A percentile compares a stretch with the other conserved stretches of the same genome.
Conservation (phyloP, 306 rosid species). For the Benincasa hispida region DNA sequence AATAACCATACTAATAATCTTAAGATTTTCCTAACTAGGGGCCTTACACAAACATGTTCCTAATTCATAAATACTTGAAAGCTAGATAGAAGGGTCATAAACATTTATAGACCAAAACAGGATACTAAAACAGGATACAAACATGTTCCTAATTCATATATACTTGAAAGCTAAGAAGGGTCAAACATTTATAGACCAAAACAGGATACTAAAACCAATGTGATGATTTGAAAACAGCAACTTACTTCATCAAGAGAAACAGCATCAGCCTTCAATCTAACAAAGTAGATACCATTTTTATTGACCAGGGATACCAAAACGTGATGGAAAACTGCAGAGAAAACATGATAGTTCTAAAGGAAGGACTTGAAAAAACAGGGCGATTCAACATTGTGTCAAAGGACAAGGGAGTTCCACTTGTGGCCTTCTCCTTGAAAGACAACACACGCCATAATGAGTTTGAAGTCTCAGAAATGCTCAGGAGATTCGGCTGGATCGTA, state of each 20-base stretch:
- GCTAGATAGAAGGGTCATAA: no score
- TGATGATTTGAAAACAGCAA: background rate
- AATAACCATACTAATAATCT: no score
- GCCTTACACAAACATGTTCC: no score
- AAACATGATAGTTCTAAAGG: constrained; percentile 72
- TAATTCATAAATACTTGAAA: no score
- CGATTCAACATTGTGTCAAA: constrained; percentile 66
- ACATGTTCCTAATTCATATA: background rate
- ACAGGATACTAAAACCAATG: background rate
- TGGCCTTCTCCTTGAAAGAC: constrained; percentile 74
- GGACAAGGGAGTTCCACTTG: constrained; percentile 77
- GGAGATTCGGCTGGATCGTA: constrained; percentile 89
- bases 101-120: no score
- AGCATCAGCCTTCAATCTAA: background rate
- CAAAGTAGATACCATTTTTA: background rate
- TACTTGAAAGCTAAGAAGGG: background rate
- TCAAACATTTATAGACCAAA: background rate
- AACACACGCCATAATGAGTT: constrained; percentile 46
- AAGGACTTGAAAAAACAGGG: constrained; percentile 56
- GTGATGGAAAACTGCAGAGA: constrained; percentile 86
- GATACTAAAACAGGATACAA: no score
- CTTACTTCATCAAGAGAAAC: background rate
- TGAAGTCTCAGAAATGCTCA: constrained; percentile 51
- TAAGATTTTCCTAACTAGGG: no score
- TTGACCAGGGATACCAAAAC: constrained; percentile 55